Evolutionary conservation across 2,329 filamentous ascomycete genomes (phyloP), one percentile per base, ranked within the genome.

Genomic region (Aspergillus pseudotamarii): DNA sequence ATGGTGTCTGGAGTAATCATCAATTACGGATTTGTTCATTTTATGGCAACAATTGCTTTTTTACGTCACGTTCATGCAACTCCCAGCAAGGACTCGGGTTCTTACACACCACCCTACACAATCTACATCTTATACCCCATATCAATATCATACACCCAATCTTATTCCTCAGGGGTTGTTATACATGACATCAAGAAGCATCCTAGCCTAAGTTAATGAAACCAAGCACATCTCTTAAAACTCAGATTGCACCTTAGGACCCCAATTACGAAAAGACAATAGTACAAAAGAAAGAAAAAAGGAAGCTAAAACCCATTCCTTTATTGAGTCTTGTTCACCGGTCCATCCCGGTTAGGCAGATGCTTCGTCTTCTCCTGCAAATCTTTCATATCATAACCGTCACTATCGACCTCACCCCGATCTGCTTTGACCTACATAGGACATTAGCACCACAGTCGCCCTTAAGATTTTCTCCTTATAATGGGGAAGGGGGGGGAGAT

Each of bases 351-450:
- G 58, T 64, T 70, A 0, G 58, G 62, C 11, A 81, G 69, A 64
- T 76, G 71, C 79, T 87, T 87, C 32, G 88, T 89, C 75, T 84
- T 81, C 73, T 89, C 80, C 79, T 89, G 85, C 76, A 90, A 72
- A 58, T 78, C 71, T 66, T 79, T 65, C 46, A 86, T 78, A 66
- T 83, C 77, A 57, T 82, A 77, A 63, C 81, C 78, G 26, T 76
- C 68, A 30, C 71, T 66, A 48, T 78, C 70, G 34, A 77, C 64
- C 63, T 82, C 78, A 62, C 76, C 78, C 64, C 86, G 86, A 75
- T 90, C 91, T 46, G 88, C 90, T 81, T 86, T 89, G 78, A 79
- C 77, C 79, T 76, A 64, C 72, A 32, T 6, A 19, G 45, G 14
- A 16, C 26, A 41, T 57, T 41, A 60, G 32, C 34, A 57, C 57